Evolutionary conservation across 805 yeast genomes (phyloP), one percentile per base, ranked within the genome.

Genomic region (Pichia manshurica): DNA sequence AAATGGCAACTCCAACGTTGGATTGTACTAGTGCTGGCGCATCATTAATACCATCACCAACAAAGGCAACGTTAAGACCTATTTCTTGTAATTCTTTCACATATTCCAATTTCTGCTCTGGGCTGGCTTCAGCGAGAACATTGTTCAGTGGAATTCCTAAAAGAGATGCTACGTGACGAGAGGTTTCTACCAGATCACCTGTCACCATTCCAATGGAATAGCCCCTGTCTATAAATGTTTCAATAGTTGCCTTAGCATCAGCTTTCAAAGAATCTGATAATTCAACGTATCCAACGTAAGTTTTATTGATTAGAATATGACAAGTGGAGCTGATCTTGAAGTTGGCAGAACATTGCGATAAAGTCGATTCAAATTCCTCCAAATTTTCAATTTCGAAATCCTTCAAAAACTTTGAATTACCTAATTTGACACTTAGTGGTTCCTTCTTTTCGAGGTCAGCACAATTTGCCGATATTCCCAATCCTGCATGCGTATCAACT

Each of bases 11-110:
- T 21, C 99, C 99, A 17, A 93, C 67, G 55, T 89, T 87, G 1
- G 96, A 85, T 47, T 84, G 76, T 1, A 87, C 95, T 47, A 93
- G 73, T 0, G 98, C 98, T 0, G 99, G 97, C 0, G 98, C 95
- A 63, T 93, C 99, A 64, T 93, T 93, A 55, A 93, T 87, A 50
- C 99, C 99, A 67, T 93, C 99, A 34, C 99, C 99, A 20, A 93
- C 83, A 72, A 95, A 89, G 5, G 90, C 91, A 37, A 93, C 83
- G 16, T 71, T 68, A 10, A 67, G 57, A 2, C 70, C 71, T 21
- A 42, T 15, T 15, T 58, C 63, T 58, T 82, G 86, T 47, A 87
- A 67, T 42, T 73, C 71, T 36, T 68, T 66, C 20, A 93, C 79
- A 31, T 87, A 72, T 28, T 74, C 74, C 47, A 87, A 81, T 65